These are phyloP conservation scores for Diaporthe sp. DNA, from an alignment of 2,329 filamentous ascomycete species.

Conservation along the genomic window DNA sequence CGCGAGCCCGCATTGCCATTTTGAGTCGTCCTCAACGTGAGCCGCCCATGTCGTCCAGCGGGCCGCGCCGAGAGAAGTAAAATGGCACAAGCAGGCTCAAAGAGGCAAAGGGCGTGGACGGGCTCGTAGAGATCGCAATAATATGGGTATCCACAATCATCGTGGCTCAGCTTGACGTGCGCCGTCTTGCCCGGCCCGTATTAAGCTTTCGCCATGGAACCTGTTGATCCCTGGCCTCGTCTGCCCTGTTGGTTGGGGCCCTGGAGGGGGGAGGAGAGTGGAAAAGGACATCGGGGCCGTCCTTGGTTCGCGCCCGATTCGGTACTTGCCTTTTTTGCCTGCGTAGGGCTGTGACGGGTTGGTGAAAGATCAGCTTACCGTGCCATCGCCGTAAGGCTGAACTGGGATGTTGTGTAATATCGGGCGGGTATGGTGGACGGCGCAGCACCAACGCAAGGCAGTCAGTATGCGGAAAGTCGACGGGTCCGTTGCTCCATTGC, in stretches of 20 bases:
- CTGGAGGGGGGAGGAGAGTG: not conserved
- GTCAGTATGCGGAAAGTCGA: not conserved
- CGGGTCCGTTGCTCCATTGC: not conserved
- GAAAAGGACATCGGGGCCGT: conserved; percentile 6
- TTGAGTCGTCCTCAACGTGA: not conserved
- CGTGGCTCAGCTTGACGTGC: conserved; percentile 28
- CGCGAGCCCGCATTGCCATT: not conserved
- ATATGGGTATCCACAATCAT: conserved; percentile 5
- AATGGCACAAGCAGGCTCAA: not conserved
- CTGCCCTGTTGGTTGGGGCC: conserved; percentile 10
- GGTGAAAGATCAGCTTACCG: conserved; percentile 26
- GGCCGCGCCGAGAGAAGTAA: not conserved
- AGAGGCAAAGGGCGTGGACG: not conserved
- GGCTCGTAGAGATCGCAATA: not conserved
- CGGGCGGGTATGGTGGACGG: conserved; percentile 4
- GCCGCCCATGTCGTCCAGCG: not conserved
- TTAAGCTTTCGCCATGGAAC: not conserved
- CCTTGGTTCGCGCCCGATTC: not conserved
- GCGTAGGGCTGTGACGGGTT: conserved; percentile 8
- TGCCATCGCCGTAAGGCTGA: conserved; percentile 31
- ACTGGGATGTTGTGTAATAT: conserved; percentile 27
- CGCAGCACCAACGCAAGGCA: not conserved
- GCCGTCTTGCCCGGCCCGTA: not conserved
- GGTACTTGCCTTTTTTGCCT: not conserved
- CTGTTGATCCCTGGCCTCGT: conserved; percentile 10